A percentile compares a stretch with the other conserved stretches of the same genome.
These are phyloP conservation scores for Kokia cookei DNA, from an alignment of 441 rosid species.

Conservation along the genomic window DNA sequence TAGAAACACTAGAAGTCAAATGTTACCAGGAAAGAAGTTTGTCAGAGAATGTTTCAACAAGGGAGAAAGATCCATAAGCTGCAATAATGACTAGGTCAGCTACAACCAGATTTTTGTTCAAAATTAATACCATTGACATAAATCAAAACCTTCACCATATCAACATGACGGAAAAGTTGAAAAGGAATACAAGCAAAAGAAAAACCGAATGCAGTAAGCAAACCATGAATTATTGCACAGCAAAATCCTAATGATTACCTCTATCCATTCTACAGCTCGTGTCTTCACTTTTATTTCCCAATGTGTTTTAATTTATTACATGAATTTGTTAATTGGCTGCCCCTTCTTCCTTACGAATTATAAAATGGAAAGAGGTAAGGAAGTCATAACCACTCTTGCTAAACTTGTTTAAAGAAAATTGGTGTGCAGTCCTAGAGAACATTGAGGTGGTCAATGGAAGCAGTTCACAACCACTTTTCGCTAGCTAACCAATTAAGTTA, in stretches of 20 bases:
- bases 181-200: background rate
- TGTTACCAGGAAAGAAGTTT: constrained; percentile 38
- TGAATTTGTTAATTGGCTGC: background rate
- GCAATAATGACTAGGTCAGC: constrained; percentile 13
- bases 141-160: background rate
- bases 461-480: background rate
- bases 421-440: background rate
- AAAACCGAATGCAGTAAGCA: background rate
- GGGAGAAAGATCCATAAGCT: constrained; percentile 57
- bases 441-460: background rate
- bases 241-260: background rate
- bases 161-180: background rate
- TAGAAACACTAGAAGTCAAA: constrained; percentile 4
- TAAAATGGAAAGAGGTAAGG: background rate
- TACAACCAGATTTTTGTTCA: background rate
- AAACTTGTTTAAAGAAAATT: background rate
- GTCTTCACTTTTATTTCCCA: background rate
- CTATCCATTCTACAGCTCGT: background rate
- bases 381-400: background rate
- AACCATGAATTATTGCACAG: background rate
- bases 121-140: background rate
- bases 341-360: background rate
- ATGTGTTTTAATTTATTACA: background rate
- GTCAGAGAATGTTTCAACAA: constrained; percentile 49
- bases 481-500: background rate